Evolutionary conservation across 2,329 filamentous ascomycete species (phyloP), one percentile per base, ranked within the genome.

Genomic region (Beauveria sp.): DNA sequence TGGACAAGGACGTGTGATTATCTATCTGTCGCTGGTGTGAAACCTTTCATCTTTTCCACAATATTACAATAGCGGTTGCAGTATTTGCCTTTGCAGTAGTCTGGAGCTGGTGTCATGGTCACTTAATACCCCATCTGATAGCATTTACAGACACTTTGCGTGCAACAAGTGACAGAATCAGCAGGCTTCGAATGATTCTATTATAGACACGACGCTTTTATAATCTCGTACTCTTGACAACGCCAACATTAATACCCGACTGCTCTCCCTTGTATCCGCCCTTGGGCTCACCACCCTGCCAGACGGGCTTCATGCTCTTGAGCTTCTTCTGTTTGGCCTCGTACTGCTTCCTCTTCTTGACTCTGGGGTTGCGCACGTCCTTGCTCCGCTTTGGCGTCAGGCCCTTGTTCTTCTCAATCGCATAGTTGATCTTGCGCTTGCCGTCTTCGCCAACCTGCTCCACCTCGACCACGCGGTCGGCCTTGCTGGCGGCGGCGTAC

Each of bases 291-390:
- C 91, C 90, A 66, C 91, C 91, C 75, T 92, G 91, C 79, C 92
- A 97, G 16, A 91, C 81, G 9, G 90, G 84, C 78, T 89, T 91
- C 79, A 92, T 90, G 71, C 89, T 93, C 69, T 85, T 86, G 71
- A 97, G 77, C 82, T 97, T 97, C 90, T 97, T 97, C 84, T 93
- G 89, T 83, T 96, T 97, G 75, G 92, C 89, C 72, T 96, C 92
- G 74, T 86, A 99, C 85, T 91, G 92, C 85, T 91, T 91, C 76
- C 91, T 86, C 88, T 97, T 97, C 88, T 97, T 99, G 66, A 97
- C 93, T 73, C 94, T 83, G 41, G 94, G 92, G 77, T 99, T 99
- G 65, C 93, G 82, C 62, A 92, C 89, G 68, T 96, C 92, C 85
- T 99, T 97, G 82, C 89, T 96, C 65, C 93, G 83, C 75, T 89